A percentile compares a stretch with the other conserved stretches of the same genome.
Evolutionary conservation across 1,284 basidiomycete species (phyloP).

Genomic region (Malassezia obtusa): DNA sequence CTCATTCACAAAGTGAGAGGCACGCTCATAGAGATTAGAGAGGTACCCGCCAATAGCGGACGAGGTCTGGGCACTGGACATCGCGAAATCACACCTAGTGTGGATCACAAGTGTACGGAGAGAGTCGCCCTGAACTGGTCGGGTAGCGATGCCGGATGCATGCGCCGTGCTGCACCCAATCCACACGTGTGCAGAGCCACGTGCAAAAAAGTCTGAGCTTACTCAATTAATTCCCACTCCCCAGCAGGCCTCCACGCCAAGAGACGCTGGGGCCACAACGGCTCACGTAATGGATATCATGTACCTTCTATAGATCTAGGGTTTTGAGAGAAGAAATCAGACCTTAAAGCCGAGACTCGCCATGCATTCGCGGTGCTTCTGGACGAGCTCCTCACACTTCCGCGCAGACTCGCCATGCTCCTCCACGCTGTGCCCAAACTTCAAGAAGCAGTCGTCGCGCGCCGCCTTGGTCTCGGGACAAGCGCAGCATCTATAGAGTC

Average conservation of each 20-base stretch:
- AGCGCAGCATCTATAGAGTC: constrained; percentile 62
- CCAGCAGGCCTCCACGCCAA: constrained; percentile 1
- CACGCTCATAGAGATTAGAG: constrained; percentile 6
- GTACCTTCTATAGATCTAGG: no score
- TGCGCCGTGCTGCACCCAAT: neutral
- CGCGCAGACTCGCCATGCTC: constrained; percentile 56
- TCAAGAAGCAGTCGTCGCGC: constrained; percentile 86
- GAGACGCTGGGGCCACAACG: neutral
- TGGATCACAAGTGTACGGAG: no score
- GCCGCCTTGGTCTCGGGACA: constrained; percentile 85
- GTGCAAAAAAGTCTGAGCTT: no score
- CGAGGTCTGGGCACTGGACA: neutral
- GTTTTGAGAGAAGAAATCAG: constrained; percentile 2
- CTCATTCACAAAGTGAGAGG: neutral
- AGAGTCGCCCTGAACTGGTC: no score
- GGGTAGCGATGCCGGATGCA: no score
- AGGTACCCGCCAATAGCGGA: neutral
- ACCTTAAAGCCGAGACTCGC: constrained; percentile 52
- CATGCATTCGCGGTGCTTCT: constrained; percentile 81
- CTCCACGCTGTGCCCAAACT: constrained; percentile 56
- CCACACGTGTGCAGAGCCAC: neutral
- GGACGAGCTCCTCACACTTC: constrained; percentile 70
- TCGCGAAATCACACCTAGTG: no score
- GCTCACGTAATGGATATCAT: neutral
- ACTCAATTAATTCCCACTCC: no score